Conservation (phyloP, 2,329 filamentous ascomycete species). For the Penicillium verrucosum region DNA sequence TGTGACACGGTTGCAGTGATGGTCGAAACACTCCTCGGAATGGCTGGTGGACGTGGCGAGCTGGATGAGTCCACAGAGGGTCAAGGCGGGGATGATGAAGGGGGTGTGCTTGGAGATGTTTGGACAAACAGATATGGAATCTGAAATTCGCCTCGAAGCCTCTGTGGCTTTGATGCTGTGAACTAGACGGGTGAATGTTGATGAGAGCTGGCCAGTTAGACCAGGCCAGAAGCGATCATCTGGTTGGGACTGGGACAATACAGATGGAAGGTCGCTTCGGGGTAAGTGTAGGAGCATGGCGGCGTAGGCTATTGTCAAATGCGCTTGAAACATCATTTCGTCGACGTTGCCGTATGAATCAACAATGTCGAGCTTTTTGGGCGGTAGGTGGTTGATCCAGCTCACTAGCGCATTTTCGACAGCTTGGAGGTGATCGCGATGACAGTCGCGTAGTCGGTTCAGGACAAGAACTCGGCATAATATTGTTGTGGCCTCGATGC, state of each 20-base stretch:
- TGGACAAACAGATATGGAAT: slow-evolving; percentile 33
- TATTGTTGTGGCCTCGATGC: slow-evolving; percentile 74
- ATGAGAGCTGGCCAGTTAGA: slow-evolving; percentile 27
- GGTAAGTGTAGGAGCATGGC: slow-evolving; percentile 73
- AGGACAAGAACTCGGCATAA: slow-evolving; percentile 66
- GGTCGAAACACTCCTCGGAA: slow-evolving; percentile 37
- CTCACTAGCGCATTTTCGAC: slow-evolving; percentile 59
- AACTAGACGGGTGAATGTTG: slow-evolving; percentile 33
- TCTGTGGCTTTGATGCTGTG: slow-evolving; percentile 38
- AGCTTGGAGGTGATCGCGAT: slow-evolving; percentile 56
- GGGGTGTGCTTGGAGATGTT: slow-evolving; percentile 33
- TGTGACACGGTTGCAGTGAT: slow-evolving; percentile 38
- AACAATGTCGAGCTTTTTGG: slow-evolving; percentile 65
- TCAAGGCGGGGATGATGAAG: slow-evolving; percentile 29
- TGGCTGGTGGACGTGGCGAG: slow-evolving; percentile 35
- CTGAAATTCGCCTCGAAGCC: slow-evolving; percentile 33
- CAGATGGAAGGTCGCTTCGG: slow-evolving; percentile 61
- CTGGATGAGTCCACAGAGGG: slow-evolving; percentile 36
- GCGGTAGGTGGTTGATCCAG: slow-evolving; percentile 74
- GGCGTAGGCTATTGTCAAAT: slow-evolving; percentile 41
- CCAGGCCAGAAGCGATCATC: slow-evolving; percentile 27
- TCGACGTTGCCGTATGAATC: slow-evolving; percentile 69
- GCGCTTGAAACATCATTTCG: slow-evolving; percentile 51
- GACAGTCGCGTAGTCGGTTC: slow-evolving; percentile 37
- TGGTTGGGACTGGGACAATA: slow-evolving; percentile 25